These are phyloP conservation scores for Aspergillus fischeri DNA, from an alignment of 2,329 filamentous ascomycete species.

Conservation along the genomic window DNA sequence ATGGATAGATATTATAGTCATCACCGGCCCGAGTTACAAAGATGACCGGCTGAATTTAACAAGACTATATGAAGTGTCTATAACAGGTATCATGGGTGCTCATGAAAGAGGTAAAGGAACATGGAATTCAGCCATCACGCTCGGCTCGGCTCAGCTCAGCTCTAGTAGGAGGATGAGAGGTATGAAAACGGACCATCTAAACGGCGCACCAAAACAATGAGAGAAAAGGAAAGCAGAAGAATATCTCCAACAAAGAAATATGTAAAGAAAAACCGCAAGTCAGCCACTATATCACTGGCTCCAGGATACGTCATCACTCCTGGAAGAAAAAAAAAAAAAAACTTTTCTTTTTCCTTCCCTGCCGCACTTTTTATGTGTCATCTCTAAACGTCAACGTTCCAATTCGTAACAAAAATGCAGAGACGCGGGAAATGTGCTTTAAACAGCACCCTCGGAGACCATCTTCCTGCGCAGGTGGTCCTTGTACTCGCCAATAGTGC, in stretches of 20 bases:
- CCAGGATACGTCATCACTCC: slow-evolving; percentile 20
- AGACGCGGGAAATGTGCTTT: slow-evolving; percentile 30
- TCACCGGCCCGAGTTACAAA: background rate
- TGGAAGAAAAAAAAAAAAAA: background rate
- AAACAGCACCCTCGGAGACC: slow-evolving; percentile 81
- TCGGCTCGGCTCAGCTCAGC: slow-evolving; percentile 14
- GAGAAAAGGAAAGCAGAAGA: background rate
- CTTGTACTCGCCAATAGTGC: slow-evolving; percentile 92
- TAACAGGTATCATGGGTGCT: slow-evolving; percentile 2
- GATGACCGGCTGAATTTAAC: background rate
- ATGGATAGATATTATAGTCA: background rate
- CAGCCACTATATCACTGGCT: slow-evolving; percentile 6
- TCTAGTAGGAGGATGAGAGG: slow-evolving; percentile 17
- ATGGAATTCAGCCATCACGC: slow-evolving; percentile 18
- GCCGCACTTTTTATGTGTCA: slow-evolving; percentile 7
- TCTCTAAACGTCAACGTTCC: slow-evolving; percentile 35
- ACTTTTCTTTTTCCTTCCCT: background rate
- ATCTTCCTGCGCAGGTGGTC: slow-evolving; percentile 99
- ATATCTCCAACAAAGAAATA: background rate
- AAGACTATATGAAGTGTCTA: slow-evolving; percentile 3
- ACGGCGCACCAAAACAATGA: slow-evolving; percentile 6
- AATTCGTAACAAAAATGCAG: slow-evolving; percentile 25
- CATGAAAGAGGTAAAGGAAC: slow-evolving; percentile 1
- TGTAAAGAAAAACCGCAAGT: slow-evolving; percentile 3
- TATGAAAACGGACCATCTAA: slow-evolving; percentile 24